Evolutionary conservation across 2,329 filamentous ascomycete species (phyloP), one percentile per base, ranked within the genome.

Genomic region (Chrysosporium keratinophilum): DNA sequence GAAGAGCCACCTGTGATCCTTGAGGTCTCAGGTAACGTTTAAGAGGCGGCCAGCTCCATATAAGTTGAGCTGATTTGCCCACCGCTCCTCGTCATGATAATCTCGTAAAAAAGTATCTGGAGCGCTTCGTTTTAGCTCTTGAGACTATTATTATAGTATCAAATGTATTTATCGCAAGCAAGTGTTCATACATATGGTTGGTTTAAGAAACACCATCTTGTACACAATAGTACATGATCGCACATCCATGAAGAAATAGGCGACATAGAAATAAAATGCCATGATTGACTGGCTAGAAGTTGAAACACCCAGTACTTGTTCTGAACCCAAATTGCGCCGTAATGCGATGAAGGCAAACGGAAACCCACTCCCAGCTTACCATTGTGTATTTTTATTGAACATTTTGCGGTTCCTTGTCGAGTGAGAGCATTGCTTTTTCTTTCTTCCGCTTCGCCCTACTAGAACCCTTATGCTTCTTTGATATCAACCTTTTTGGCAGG

Each of bases 401-500:
- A 6, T n/a, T 35, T 48, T 48, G n/a, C 20, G 15, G 4, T 17
- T 34, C 15, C 23, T 4, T 15, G 15, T 14, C 9, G 39, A 15
- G 14, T 41, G 15, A 3, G 10, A 15, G 15, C 15, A 5, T 15
- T 19, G 14, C 17, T 35, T 47, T 19, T 2, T n/a, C n/a, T n/a
- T n/a, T n/a, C n/a, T n/a, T n/a, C n/a, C n/a, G n/a, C n/a, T n/a
- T n/a, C n/a, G n/a, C n/a, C n/a, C 15, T 11, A 17, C 17, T 19
- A 35, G 12, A 42, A 33, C 12, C 65, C 65, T 15, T 15, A 71
- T 34, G 52, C 59, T 59, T 71, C 68, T 65, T 74, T 74, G 50
- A 64, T 60, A 61, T 76, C 75, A 39, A 73, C 68, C 64, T 77
- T 78, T 67, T 78, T 77, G 20, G 69, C 62, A 17, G 71, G 69